Evolutionary conservation across 345 rosid genomes (phyloP), one percentile per base, ranked within the genome.

Genomic region (Physaria fendleri): DNA sequence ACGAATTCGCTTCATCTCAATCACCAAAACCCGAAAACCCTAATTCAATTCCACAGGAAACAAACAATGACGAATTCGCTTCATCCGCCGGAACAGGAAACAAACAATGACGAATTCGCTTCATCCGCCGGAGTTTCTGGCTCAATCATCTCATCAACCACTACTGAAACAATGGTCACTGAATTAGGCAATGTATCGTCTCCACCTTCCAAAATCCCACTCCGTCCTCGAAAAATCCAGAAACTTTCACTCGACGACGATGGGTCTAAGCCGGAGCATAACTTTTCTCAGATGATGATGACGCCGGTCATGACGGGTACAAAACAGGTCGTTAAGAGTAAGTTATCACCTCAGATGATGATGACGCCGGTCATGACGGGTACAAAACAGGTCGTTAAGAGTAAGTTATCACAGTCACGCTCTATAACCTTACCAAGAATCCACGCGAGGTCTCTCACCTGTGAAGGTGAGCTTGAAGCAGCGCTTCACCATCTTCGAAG

Each of bases 161-260:
- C 78, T 2, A 43, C 53, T 2, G 65, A 64, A 63, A 30, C 71
- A 16, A 23, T 64, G 12, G n/a, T 72, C 53, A 21, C 75, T 13
- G 83, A 82, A 21, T 22, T 71, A 34, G 27, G 59, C 53, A 62
- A 65, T 69, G 71, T 67, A 8, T 53, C 79, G n/a, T 72, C 88
- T 23, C 87, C 86, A 11, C 85, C 88, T 8, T 60, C 96, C 38
- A 90, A 94, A 81, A 89, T 90, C 65, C 99, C 99, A 29, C 73
- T 81, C 15, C 99, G 96, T 33, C 99, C 96, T 55, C 84, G 92
- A 10, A 85, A 90, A 76, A 71, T 85, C 68, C 83, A 85, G 11
- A 94, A 87, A 64, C 74, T 87, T 56, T 82, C 90, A 8, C 90
- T 86, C 8, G 87, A 78, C 34, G 66, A 47, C 37, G 63, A 71